Evolutionary conservation across 2,329 filamentous ascomycete genomes (phyloP), one percentile per base, ranked within the genome.

Genomic region (Huntiella savannae): DNA sequence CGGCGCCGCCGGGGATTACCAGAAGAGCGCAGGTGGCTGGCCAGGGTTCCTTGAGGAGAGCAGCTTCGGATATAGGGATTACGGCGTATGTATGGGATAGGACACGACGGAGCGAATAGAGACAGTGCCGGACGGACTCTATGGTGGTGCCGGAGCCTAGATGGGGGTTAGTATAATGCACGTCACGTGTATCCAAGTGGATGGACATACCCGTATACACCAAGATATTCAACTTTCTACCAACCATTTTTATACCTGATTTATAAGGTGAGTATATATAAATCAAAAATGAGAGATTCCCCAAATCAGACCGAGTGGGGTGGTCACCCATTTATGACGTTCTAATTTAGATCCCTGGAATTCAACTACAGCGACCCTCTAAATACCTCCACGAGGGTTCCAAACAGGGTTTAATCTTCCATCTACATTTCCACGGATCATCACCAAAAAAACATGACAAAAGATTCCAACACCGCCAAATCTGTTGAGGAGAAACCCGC

Each of bases 21-120:
- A 98, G 71, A 7, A 96, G 71, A 0, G 86, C 85, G 59, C 88
- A 96, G 2, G 84, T 81, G 3, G 80, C 66, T 1, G 77, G 71
- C 91, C 91, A 98, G 10, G 91, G 91, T 60, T 98, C 91, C 53
- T 87, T 86, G 56, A 94, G 68, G 48, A 98, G 67, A 53, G 81
- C 76, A 5, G 79, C 70, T 49, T 86, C 80, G 22, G 74, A 79
- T 51, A 96, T 73, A 46, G 86, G 80, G 52, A 87, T 87, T 52
- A 98, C 85, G 49, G 88, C 91, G 64, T 98, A 96, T 61, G 87
- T 82, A 43, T 86, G 82, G 3, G 84, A 82, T 17, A 96, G 76
- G 4, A 96, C 73, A 34, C 83, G 78, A 50, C 86, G 82, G 13
- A 98, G 73, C 16, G 85, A 81, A 65, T 82, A 86, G 50, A 94